Percentiles rank a stretch among this genome's conserved stretches.
phyloP scores from a whole-genome alignment of 805 yeast species.

The Zygotorulaspora florentina region DNA sequence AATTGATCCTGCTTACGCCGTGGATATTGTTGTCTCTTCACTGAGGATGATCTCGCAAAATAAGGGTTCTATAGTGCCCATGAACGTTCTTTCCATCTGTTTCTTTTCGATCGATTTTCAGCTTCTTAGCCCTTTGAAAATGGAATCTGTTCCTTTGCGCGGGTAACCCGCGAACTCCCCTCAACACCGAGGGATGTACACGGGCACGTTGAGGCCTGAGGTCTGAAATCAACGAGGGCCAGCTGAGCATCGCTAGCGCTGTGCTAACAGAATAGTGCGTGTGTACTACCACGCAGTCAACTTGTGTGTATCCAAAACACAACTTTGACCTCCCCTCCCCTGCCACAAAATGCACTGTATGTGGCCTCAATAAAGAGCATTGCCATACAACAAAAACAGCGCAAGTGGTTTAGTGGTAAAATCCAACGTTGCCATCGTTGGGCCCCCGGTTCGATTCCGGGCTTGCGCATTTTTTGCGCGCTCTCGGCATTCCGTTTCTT shows the following conservation, averaged over 20 bases:
- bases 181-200: not conserved
- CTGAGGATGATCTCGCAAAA: not conserved
- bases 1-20: too few relatives aligned
- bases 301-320: too few relatives aligned
- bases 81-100: conserved; percentile 2
- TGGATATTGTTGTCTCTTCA: not conserved
- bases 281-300: too few relatives aligned
- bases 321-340: too few relatives aligned
- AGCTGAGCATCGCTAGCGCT: not conserved
- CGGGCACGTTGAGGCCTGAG: not conserved
- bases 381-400: conserved; percentile 6
- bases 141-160: not conserved
- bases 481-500: too few relatives aligned
- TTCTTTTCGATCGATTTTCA: not conserved
- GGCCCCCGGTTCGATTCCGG: conserved; percentile 31
- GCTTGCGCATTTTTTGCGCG: conserved; percentile 19
- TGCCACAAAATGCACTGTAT: too few relatives aligned
- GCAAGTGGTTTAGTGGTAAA: conserved; percentile 29
- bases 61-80: not conserved
- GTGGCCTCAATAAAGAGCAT: too few relatives aligned
- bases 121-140: conserved; percentile 1
- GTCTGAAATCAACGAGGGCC: not conserved
- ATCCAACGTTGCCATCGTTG: conserved; percentile 28
- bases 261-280: too few relatives aligned
- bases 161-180: conserved; percentile 6